Evolutionary conservation across 1,139 yeast species (phyloP).

Genomic region (Taiozyma onychis): DNA sequence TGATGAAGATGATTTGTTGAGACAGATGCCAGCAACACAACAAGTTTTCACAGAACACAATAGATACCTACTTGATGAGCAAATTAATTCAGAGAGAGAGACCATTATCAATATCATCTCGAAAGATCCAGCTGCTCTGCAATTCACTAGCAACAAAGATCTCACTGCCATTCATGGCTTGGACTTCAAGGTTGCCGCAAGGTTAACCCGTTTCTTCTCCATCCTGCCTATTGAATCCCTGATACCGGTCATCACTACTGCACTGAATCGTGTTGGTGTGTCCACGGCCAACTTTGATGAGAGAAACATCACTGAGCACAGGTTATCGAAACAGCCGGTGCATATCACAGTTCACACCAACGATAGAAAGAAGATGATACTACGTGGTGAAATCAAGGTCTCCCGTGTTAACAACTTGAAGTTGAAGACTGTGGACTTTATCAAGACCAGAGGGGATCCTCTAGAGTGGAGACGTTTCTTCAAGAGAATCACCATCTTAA

Average conservation of each 20-base stretch:
- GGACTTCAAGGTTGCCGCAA: conserved; percentile 29
- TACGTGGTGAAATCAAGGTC: conserved; percentile 44
- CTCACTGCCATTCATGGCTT: conserved; percentile 1
- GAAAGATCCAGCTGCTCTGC: conserved; percentile 46
- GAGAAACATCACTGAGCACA: conserved; percentile 7
- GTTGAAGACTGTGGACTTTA: conserved; percentile 43
- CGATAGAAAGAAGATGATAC: conserved; percentile 41
- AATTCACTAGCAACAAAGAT: conserved; percentile 30
- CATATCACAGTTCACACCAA: conserved; percentile 36
- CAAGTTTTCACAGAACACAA: conserved; percentile 24
- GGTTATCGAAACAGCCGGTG: conserved; percentile 22
- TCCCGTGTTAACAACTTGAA: conserved; percentile 29
- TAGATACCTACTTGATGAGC: conserved; percentile 18
- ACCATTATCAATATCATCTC: conserved; percentile 34
- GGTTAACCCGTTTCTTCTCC: conserved; percentile 46
- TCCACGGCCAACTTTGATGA: conserved; percentile 17
- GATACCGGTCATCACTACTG: conserved; percentile 33
- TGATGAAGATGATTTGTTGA: conserved; percentile 25
- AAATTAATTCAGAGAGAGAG: conserved; percentile 22
- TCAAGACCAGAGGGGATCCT: conserved; percentile 55
- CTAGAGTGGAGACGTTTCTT: conserved; percentile 63
- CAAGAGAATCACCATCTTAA: conserved; percentile 44
- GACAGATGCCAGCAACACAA: conserved; percentile 31
- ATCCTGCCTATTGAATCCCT: conserved; percentile 37
- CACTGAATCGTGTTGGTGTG: conserved; percentile 37